Conservation (phyloP, 2,329 filamentous ascomycete species). For the Talaromyces atroroseus region DNA sequence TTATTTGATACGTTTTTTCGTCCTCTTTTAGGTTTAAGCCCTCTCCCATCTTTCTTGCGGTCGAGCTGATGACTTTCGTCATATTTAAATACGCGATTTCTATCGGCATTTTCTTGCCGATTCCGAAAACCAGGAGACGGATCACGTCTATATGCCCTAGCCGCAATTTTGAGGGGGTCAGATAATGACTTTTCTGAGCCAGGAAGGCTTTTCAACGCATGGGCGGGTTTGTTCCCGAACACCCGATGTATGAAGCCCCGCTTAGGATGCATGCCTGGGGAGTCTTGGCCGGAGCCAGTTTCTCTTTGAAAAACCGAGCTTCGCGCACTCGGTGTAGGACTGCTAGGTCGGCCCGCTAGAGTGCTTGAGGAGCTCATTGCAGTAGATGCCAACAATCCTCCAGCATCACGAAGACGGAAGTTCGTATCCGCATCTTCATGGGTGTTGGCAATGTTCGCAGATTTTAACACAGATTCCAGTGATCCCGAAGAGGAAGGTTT, state of each 20-base stretch:
- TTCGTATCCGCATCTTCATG: slow-evolving; percentile 65
- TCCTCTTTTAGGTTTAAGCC: slow-evolving; percentile 21
- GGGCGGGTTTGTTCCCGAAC: slow-evolving; percentile 44
- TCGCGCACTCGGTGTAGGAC: slow-evolving; percentile 71
- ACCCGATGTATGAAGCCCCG: slow-evolving; percentile 52
- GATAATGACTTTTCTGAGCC: slow-evolving; percentile 24
- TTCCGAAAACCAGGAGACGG: slow-evolving; percentile 26
- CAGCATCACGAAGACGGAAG: slow-evolving; percentile 48
- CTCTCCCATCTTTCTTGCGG: slow-evolving; percentile 35
- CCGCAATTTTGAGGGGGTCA: slow-evolving; percentile 22
- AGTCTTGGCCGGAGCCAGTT: slow-evolving; percentile 27
- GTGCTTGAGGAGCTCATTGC: slow-evolving; percentile 29
- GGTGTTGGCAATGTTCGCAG: slow-evolving; percentile 48
- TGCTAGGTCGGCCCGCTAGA: slow-evolving; percentile 61
- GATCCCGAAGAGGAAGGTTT: slow-evolving; percentile 30
- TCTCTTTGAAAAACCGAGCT: slow-evolving; percentile 53
- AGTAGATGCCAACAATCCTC: slow-evolving; percentile 14
- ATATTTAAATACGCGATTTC: slow-evolving; percentile 19
- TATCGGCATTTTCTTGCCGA: slow-evolving; percentile 35
- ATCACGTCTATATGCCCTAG: slow-evolving; percentile 27
- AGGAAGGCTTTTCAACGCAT: slow-evolving; percentile 27
- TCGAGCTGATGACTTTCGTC: slow-evolving; percentile 30
- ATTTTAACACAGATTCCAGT: slow-evolving; percentile 41
- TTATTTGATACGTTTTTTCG: not conserved
- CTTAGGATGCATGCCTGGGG: slow-evolving; percentile 32